Evolutionary conservation across 192 early-diverging fungal species (phyloP).

Genomic region (Coemansia sp.): DNA sequence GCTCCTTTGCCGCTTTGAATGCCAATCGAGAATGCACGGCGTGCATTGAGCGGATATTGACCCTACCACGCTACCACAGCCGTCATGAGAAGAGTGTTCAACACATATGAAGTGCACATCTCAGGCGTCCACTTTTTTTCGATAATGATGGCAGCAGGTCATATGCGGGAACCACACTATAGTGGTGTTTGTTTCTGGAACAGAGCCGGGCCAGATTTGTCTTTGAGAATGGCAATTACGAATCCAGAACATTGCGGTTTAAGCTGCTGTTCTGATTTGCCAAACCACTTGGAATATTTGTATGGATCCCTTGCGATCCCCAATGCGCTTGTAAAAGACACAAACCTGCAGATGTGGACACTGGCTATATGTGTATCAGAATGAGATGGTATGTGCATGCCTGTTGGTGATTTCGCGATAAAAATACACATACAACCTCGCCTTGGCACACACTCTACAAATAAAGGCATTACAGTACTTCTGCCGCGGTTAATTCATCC

Average conservation of each 20-base stretch:
- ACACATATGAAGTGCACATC: not conserved
- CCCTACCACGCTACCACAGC: not conserved
- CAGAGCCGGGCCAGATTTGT: not conserved
- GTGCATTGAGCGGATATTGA: not conserved
- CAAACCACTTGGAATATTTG: not conserved
- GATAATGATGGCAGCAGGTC: not conserved
- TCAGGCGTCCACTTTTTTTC: not conserved
- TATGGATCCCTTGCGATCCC: not conserved
- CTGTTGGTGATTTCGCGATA: not conserved
- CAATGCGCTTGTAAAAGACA: not conserved
- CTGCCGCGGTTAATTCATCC: not conserved
- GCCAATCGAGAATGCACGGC: conserved; percentile 1
- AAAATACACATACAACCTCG: not conserved
- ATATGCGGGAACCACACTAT: not conserved
- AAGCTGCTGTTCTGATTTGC: not conserved
- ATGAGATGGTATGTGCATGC: not conserved
- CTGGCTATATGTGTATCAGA: not conserved
- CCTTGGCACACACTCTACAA: not conserved
- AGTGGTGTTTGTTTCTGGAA: not conserved
- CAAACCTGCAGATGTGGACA: not conserved
- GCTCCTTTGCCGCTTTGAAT: not conserved
- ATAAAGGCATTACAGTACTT: not conserved
- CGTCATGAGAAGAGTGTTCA: not conserved
- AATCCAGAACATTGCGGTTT: not conserved
- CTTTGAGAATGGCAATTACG: not conserved